Conservation (phyloP, 169 alveolate species). For the Plasmodium fragile region DNA sequence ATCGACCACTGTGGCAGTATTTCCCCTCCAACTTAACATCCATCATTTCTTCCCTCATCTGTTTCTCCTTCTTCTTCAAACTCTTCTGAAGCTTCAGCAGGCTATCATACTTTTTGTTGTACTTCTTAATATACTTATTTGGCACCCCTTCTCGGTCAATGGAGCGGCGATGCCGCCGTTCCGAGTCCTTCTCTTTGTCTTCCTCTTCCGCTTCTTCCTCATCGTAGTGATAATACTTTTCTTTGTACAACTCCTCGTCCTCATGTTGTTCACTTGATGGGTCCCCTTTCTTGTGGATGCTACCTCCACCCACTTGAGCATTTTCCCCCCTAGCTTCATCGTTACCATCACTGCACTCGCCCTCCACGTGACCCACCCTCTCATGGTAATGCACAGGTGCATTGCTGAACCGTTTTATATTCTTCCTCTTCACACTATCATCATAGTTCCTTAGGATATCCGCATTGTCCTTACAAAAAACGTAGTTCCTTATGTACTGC, state of each 20-base stretch:
- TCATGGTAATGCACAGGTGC: conserved; percentile 55
- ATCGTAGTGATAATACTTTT: conserved; percentile 60
- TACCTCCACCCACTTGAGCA: neutral
- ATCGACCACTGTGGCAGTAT: neutral
- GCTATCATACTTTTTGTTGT: conserved; percentile 22
- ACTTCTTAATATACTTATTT: conserved; percentile 46
- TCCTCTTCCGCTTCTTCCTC: conserved; percentile 49
- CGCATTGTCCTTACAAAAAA: conserved; percentile 19
- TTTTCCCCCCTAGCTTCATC: neutral
- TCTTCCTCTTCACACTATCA: conserved; percentile 37
- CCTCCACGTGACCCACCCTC: neutral
- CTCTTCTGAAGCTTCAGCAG: conserved; percentile 20
- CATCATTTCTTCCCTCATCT: conserved; percentile 23
- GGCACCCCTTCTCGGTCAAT: neutral
- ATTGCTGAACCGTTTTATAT: conserved; percentile 36
- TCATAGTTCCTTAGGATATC: conserved; percentile 50
- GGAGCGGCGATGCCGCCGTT: neutral
- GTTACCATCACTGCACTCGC: neutral
- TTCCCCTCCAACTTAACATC: conserved; percentile 21
- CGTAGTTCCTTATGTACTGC: conserved; percentile 59
- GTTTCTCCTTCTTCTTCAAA: conserved; percentile 35
- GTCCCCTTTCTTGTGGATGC: neutral
- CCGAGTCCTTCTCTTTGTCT: conserved; percentile 19
- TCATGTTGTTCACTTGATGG: conserved; percentile 39
- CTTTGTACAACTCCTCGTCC: conserved; percentile 52